Base-by-base conservation (phyloP, 768 basidiomycete genomes). In the Naematelia encephala region DNA sequence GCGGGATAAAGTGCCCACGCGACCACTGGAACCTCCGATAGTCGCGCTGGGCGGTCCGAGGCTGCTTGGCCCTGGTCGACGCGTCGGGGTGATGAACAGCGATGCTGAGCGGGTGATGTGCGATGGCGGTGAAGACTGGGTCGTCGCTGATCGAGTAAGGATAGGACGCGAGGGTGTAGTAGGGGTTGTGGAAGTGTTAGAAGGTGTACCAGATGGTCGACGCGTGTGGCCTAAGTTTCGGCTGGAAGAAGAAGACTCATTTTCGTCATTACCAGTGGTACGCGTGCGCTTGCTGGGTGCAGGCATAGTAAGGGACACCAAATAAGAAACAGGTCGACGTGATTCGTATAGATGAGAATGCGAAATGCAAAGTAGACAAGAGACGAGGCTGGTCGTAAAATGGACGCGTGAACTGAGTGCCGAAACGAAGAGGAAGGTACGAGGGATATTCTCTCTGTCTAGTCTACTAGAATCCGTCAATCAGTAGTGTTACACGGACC, bases 131-230 rank as follows among this genome's bases (percentile, higher is more conserved):
- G 34, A 57, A 19, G 23, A 59, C n/a, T 57, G 57, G 14, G 59
- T 62, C 3, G 68, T 56, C 11, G 65, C 56, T 23, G 68, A 69
- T 29, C 64, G 64, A 22, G 68, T 69, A 27, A 66, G 56, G 29
- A 62, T 62, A 19, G 63, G 67, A 30, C 67, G 56, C 2, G 65
- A 26, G 45, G 60, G 22, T 28, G 58, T 50, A 22, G 44, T 28
- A 54, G 62, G 51, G 4, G 57, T 43, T 2, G 67, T 48, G 23
- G 61, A 22, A 12, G 67, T 57, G 16, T 57, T 55, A 16, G 57
- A 21, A 14, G 60, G 50, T 27, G 57, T 30, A 25, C 25, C 22
- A 28, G 57, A 25, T 26, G 52, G 25, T 22, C 50, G 56, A 51
- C 16, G 34, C 34, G 48, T 52, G 48, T 22, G 48, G 21, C 23